Base-by-base conservation (phyloP, 2,329 filamentous ascomycete genomes). In the Penicillium sclerotiorum region DNA sequence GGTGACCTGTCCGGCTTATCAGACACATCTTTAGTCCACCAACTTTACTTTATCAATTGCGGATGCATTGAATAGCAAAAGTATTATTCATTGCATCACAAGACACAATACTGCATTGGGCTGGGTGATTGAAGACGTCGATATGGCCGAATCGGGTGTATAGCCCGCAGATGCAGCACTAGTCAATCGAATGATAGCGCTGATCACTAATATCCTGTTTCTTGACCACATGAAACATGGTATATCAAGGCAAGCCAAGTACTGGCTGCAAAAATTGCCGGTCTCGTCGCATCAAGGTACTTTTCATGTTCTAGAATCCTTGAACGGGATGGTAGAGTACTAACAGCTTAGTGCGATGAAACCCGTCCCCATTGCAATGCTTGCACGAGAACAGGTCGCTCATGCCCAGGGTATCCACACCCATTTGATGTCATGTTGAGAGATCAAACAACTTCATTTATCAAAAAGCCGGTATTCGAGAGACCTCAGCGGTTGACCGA, bases 281-380 rank as follows among this genome's bases (percentile, higher is more conserved):
- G 22, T 51, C 53, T 18, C 55, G 65, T 33, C 64, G 56, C 43
- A 68, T 68, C 44, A 67, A 67, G 59, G 64, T 65, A 55, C 8
- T 20, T n/a, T 5, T 15, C 21, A 8, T 8, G 22, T 37, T 11
- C 13, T 11, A 6, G 2, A 20, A 11, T 7, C 25, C 33, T 12
- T 17, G 20, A 17, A 5, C 7, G 6, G 3, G 12, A 11, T 8
- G 3, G 25, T 9, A 28, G 11, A 35, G 25, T 12, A 8, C 40
- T 56, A 57, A 30, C 33, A 4, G 20, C 22, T 3, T 25, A 67
- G 64, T 67, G 65, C 41, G 65, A 67, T 56, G 65, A 66, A 49
- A 52, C 62, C 13, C 63, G 62, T 20, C 65, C 65, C 15, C 55
- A 63, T 27, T 67, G 65, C 47, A 59, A 45, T 39, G 61, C 62